Percentiles rank a stretch among this genome's conserved stretches.
phyloP scores from a whole-genome alignment of 306 rosid species.

The Lathyrus sativus region DNA sequence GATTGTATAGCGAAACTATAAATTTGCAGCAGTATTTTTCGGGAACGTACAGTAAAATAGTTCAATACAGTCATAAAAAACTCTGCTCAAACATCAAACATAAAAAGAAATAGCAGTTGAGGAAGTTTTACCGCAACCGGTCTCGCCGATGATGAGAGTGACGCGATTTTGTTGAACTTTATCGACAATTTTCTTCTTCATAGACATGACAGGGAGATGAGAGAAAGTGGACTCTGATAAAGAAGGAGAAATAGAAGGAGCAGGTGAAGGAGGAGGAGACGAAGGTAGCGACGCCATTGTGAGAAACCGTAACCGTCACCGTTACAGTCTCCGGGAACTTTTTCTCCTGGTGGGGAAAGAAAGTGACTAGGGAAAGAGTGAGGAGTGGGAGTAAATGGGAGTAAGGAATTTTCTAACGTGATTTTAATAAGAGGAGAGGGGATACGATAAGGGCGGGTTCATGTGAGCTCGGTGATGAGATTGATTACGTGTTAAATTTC shows the following conservation, averaged over 20 bases:
- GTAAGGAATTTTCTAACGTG: not conserved
- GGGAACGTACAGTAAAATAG: not conserved
- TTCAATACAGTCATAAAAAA: not conserved
- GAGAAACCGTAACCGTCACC: conserved; percentile 8
- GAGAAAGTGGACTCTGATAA: conserved; percentile 47
- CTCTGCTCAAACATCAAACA: not conserved
- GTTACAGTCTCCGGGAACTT: not conserved
- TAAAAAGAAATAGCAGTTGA: not conserved
- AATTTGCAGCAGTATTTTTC: conserved; percentile 1
- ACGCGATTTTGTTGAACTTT: conserved; percentile 79
- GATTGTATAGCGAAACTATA: not conserved
- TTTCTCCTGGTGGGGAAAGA: not conserved
- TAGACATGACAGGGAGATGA: conserved; percentile 64
- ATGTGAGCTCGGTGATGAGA: conserved; percentile 12
- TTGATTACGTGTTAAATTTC: not conserved
- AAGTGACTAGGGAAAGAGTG: not conserved
- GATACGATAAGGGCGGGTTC: conserved; percentile 20
- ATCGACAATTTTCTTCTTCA: conserved; percentile 69
- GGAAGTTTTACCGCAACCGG: conserved; percentile 71
- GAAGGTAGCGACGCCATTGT: conserved; percentile 63
- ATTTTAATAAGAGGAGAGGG: not conserved
- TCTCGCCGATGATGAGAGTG: conserved; percentile 83
- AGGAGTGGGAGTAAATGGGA: too few relatives aligned
- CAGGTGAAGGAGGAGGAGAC: conserved; percentile 17
- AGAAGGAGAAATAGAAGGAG: conserved; percentile 29